Base-by-base conservation (phyloP, 2,329 filamentous ascomycete genomes). In the Aspergillus floridensis region DNA sequence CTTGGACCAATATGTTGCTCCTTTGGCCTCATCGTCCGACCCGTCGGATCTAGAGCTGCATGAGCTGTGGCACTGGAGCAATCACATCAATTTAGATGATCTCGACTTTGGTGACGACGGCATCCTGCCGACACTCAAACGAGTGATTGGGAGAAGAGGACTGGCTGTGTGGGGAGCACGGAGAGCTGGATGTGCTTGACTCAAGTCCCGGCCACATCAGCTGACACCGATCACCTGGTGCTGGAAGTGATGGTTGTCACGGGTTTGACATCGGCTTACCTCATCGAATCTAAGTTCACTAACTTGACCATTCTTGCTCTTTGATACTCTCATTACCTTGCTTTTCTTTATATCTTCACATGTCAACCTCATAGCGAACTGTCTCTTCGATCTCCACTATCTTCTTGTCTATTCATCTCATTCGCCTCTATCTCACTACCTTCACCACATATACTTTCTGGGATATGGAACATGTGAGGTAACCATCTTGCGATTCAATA, bases 1-100 rank as follows among this genome's bases (percentile, higher is more conserved):
- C 55, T 69, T 81, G 6, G 78, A 80, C 52, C 63, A 61, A 31
- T 80, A 76, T 61, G 65, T 68, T 2, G 55, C 61, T 2, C 49
- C 61, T 10, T 53, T 59, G 6, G 49, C 55, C 5, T 44, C 50
- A 10, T n/a, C 66, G 8, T 49, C 62, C 44, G 62, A 64, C 26
- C 24, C 65, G 6, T 62, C 68, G 8, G 62, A 67, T 47, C 65
- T 77, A 21, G 64, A 70, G 49, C 68, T 80, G 22, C 69, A 74
- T 53, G 72, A 74, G 21, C 68, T 81, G 4, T 81, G 77, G 75
- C 76, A 71, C 7, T 80, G 78, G 59, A 67, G 68, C 48, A 72
- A 74, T 47, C 81, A 84, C 64, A 61, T 84, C 50, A 82, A 81
- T 59, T 68, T 83, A 19, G 81, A 84, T 64, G 81, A 83, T 68